A percentile compares a stretch with the other conserved stretches of the same genome.
Evolutionary conservation across 192 early-diverging fungal genomes (phyloP).

Genomic region (Dispira parvispora): DNA sequence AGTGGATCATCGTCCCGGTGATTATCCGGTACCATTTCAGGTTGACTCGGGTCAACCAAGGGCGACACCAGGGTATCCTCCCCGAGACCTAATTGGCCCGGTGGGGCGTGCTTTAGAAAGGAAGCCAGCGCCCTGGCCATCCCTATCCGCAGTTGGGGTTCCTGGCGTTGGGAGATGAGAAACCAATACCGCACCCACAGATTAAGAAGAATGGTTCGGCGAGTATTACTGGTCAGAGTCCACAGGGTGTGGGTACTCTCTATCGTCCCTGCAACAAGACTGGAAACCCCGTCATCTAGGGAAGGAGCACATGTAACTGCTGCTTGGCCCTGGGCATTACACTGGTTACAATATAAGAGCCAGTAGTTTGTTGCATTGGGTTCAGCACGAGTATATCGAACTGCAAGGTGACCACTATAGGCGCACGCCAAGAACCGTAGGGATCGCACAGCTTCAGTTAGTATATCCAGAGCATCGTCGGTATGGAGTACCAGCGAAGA

Average conservation of each 20-base stretch:
- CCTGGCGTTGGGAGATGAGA: constrained; percentile 7
- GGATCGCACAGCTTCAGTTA: neutral
- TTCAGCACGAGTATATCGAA: neutral
- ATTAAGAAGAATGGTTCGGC: neutral
- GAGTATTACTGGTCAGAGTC: neutral
- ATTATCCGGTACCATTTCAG: neutral
- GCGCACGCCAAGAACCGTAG: neutral
- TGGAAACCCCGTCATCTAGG: neutral
- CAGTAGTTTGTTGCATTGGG: neutral
- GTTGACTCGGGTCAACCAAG: neutral
- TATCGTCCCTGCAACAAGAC: too few relatives aligned
- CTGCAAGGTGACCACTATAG: neutral
- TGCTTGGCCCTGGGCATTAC: neutral
- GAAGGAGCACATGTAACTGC: neutral
- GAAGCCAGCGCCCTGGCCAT: constrained; percentile 4
- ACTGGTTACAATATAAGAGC: neutral
- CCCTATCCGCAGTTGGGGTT: neutral
- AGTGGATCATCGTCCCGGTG: neutral
- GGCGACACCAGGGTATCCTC: neutral
- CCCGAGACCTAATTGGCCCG: neutral
- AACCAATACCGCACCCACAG: constrained; percentile 10
- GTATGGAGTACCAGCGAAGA: neutral
- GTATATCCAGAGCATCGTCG: neutral
- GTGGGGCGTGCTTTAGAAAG: neutral
- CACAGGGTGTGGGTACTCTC: too few relatives aligned